These are phyloP conservation scores for Oryza glumipatula DNA, from an alignment of 176 grass and related monocot genomes.

Conservation along the genomic window DNA sequence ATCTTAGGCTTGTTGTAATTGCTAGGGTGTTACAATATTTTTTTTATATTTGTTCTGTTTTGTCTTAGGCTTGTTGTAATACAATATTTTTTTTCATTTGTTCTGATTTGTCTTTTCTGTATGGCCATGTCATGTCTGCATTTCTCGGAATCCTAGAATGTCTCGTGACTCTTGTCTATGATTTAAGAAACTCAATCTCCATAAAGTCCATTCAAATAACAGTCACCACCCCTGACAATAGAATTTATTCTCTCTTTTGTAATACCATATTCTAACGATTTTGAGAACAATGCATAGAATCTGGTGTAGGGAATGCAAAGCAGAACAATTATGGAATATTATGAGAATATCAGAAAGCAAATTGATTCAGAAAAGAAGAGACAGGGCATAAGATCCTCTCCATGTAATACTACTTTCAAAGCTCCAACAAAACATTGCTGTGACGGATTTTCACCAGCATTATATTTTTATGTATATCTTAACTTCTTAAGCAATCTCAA, in stretches of 20 bases:
- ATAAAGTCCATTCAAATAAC: too few relatives aligned
- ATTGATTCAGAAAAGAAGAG: not conserved
- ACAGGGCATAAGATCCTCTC: not conserved
- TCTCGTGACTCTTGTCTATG: not conserved
- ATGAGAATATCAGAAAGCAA: not conserved
- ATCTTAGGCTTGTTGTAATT: too few relatives aligned
- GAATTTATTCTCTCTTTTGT: too few relatives aligned
- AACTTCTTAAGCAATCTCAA: not conserved
- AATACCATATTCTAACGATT: not conserved
- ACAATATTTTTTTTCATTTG: not conserved
- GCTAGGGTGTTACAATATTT: not conserved
- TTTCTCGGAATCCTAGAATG: not conserved
- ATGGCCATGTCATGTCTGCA: not conserved
- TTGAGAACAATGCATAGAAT: not conserved
- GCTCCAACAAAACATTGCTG: not conserved
- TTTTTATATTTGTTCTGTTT: not conserved
- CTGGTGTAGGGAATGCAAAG: not conserved
- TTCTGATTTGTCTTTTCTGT: not conserved
- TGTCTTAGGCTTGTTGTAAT: not conserved
- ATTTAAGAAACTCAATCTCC: not conserved
- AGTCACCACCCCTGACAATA: too few relatives aligned
- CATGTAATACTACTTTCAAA: slow-evolving; percentile 4
- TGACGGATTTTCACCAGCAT: not conserved
- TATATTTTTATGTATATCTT: not conserved
- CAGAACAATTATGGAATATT: not conserved